Evolutionary conservation across 257 asterid species (phyloP), one percentile per base, ranked within the genome.

Genomic region (Forsythia viridissima): DNA sequence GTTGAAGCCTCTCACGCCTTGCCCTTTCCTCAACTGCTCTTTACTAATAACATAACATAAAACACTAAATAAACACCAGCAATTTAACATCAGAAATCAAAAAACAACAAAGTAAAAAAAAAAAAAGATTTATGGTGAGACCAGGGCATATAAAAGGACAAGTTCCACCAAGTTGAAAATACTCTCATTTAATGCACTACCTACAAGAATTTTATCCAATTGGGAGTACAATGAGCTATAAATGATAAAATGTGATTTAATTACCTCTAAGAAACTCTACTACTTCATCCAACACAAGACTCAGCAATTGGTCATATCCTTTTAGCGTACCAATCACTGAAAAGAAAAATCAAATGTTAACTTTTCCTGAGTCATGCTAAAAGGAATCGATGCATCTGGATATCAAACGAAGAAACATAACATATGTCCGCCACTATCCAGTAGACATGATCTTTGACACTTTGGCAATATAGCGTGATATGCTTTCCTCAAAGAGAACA

Each of bases 271-370:
- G 93, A 83, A 84, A 94, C 84, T 96, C 98, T 10, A 89, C 69
- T 0, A 98, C 99, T 87, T 92, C 99, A 84, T 96, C 99, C 94
- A 96, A 77, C 77, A 96, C 99, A 84, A 96, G 99, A 84, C 93
- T 96, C 81, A 96, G 90, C 91, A 96, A 81, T 73, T 96, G 99
- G 81, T 96, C 99, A 82, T 96, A 96, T 46, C 99, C 99, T 87
- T 96, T 96, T 34, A 96, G 86, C 3, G 98, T 96, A 76, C 99
- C 99, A 16, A 95, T 90, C 81, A 93, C 99, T 95, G 93, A 75
- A 75, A 77, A 67, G 41, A 77, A 46, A 74, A 77, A n/a, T 21
- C 30, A 55, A 39, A 69, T 34, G 68, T 59, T 51, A 83, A 51
- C 75, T n/a, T 70, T 39, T 30, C 16, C 18, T 30, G 11, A 8